Percentiles rank a stretch among this genome's conserved stretches.
These are phyloP conservation scores for Blastocrithidia nonstop DNA, from an alignment of 208 protist genomes.

Conservation along the genomic window DNA sequence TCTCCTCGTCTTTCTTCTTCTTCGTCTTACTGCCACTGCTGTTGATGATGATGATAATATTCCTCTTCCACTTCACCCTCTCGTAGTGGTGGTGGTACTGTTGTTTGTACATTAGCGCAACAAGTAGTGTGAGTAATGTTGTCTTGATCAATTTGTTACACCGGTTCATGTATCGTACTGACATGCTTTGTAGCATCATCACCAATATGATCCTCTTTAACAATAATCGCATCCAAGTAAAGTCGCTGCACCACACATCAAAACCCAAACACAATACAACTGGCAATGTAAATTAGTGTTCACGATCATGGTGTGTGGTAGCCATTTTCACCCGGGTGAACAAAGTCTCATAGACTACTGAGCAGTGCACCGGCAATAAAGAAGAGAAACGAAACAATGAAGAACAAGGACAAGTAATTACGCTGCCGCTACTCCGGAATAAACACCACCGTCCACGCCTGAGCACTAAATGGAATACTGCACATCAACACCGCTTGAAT, in stretches of 20 bases:
- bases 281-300: constrained; percentile 56
- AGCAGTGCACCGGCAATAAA: constrained; percentile 50
- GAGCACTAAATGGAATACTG: constrained; percentile 54
- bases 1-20: too few species aligned
- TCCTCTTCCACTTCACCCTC: too few species aligned
- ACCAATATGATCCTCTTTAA: constrained; percentile 4
- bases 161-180: too few species aligned
- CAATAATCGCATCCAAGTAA: constrained; percentile 51
- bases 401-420: constrained; percentile 49
- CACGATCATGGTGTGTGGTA: constrained; percentile 21
- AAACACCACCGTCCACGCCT: constrained; percentile 60
- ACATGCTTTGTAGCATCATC: too few species aligned
- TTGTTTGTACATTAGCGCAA: too few species aligned
- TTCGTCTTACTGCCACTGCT: too few species aligned
- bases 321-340: constrained; percentile 10
- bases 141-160: too few species aligned
- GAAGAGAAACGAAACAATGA: constrained; percentile 45
- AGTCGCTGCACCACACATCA: constrained; percentile 75
- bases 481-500: constrained; percentile 65
- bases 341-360: constrained; percentile 29
- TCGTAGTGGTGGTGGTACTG: too few species aligned
- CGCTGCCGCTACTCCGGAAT: constrained; percentile 55
- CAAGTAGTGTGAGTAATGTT: too few species aligned
- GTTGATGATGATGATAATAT: too few species aligned
- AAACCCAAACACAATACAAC: constrained; percentile 49